phyloP scores from a whole-genome alignment of 495 filamentous ascomycete species.

The Neurospora sublineolata region DNA sequence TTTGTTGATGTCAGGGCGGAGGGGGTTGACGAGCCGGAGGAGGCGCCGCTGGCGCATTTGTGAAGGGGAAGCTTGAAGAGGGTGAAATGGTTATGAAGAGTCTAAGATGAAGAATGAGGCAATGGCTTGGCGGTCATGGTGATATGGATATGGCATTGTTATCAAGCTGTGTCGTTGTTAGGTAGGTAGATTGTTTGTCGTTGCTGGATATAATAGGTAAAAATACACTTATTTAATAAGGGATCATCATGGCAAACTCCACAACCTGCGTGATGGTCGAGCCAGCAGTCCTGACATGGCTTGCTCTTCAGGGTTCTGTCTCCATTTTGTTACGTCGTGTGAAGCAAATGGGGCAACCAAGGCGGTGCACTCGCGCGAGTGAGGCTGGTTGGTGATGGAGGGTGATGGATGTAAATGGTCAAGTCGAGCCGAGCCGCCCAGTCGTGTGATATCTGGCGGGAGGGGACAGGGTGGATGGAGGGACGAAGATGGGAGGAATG shows the following conservation, averaged over 20 bases:
- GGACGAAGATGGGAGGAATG: neutral
- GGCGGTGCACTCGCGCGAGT: neutral
- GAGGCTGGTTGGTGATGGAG: neutral
- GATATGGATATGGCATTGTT: neutral
- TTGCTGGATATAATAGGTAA: neutral
- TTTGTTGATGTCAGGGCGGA: conserved; percentile 16
- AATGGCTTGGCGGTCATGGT: neutral
- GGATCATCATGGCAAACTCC: neutral
- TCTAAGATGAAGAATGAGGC: neutral
- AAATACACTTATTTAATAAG: neutral
- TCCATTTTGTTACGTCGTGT: neutral
- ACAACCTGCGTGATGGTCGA: neutral
- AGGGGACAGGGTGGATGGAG: neutral
- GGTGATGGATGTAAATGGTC: neutral
- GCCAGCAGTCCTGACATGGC: neutral
- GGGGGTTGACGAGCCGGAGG: neutral
- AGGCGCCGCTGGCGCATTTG: neutral
- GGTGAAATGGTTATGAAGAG: neutral
- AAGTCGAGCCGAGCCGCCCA: neutral
- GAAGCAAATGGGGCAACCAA: neutral
- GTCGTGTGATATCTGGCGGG: neutral
- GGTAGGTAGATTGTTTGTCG: neutral
- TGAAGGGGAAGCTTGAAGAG: neutral
- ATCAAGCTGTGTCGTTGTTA: neutral
- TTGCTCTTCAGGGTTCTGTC: neutral